Evolutionary conservation across 306 rosid genomes (phyloP), one percentile per base, ranked within the genome.

Genomic region (Prunus dulcis): DNA sequence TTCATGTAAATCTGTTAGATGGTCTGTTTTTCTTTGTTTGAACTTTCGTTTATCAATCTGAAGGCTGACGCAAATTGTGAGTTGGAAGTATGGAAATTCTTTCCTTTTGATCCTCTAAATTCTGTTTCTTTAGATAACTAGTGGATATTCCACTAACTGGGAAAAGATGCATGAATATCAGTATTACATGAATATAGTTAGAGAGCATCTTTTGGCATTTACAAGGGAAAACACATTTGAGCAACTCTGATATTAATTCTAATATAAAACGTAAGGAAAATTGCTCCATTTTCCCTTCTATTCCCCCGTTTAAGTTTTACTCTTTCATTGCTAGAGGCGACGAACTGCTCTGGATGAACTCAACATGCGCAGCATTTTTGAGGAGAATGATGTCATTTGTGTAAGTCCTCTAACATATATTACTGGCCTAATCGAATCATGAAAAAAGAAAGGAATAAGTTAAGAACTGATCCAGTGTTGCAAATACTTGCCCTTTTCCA

Each of bases 321-420:
- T 72, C 47, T n/a, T 63, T 58, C 51, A 60, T 75, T 84, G 74
- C 72, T 72, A 95, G 98, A 95, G 98, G 74, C 96, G 97, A 53
- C 83, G 96, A 82, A 92, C 97, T 69, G 90, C 96, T 28, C 10
- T 87, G 55, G 98, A 95, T 83, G 98, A 95, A 78, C 92, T 95
- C 78, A 95, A 95, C 77, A 92, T 95, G 98, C 91, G 98, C 62
- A 69, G 86, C 67, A 87, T 95, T 83, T 95, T 95, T 45, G 88
- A 86, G 81, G 98, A 95, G 91, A 82, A 81, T 51, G 98, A 95
- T 77, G 92, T 92, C 43, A 81, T 95, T 78, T 95, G 97, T 78
- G 98, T 92, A 90, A 88, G 92, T 80, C 56, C 25, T 6, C 2
- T 55, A 23, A n/a, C 57, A 20, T 55, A 38, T 32, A 49, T 32